Base-by-base conservation (phyloP, 345 rosid species). In the Raphanus raphanistrum region DNA sequence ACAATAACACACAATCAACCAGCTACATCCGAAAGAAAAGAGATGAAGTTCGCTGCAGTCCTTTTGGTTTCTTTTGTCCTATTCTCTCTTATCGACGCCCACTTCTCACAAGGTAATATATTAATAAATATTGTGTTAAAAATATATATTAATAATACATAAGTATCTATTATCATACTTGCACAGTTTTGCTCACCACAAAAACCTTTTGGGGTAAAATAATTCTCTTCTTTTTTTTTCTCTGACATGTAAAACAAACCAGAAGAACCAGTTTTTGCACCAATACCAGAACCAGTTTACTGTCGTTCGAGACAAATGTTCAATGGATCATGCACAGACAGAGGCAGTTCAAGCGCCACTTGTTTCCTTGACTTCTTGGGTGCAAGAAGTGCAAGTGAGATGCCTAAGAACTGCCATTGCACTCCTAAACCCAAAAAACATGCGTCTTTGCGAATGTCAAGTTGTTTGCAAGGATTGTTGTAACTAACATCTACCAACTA, bases 281-380 rank as follows among this genome's bases (percentile, higher is more conserved):
- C 68, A 60, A 48, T 8, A 11, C 12, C 10, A 2, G 43, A 69
- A 33, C 70, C 63, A 48, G 63, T 26, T 6, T 76, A 54, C 9
- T 15, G 43, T 69, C 80, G 1, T 45, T 31, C 61, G 5, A 76
- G 8, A 62, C 80, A 76, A 76, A 2, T 62, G 69, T 76, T 68
- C 21, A 3, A 1, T 32, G 79, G 79, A 32, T 76, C 79, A 69
- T 76, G 79, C 70, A 76, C 74, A 68, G 74, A 69, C 38, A 76
- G 55, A 76, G 70, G 79, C 25, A 76, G 55, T 27, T 74, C 79
- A 26, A 0, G 1, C 0, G 6, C 4, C 2, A 76, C 74, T 48
- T 76, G 79, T 62, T 33, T 76, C 4, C 80, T 68, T 4, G 80
- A 77, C 29, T 52, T 71, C 45, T 77, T 77, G 27, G 71, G 27